Evolutionary conservation across 257 asterid genomes (phyloP).

Genomic region (Lycium barbarum): DNA sequence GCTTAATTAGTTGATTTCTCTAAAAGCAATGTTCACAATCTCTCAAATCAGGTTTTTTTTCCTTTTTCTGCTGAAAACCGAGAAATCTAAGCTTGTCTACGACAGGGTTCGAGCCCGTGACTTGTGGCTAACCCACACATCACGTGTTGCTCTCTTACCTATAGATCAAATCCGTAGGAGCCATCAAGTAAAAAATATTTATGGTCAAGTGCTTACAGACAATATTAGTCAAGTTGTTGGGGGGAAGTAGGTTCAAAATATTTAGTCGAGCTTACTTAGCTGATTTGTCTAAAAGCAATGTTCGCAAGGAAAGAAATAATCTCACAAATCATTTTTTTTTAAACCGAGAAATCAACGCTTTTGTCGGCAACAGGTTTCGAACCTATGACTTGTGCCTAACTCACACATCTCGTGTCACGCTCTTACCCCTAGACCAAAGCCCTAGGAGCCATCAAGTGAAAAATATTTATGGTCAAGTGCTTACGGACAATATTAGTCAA

Average conservation of each 20-base stretch:
- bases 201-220: neutral
- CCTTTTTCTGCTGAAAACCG: neutral
- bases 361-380: neutral
- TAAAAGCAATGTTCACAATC: neutral
- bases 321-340: neutral
- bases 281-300: neutral
- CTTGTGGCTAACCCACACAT: neutral
- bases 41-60: neutral
- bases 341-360: neutral
- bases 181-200: constrained; percentile 2
- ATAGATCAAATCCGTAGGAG: neutral
- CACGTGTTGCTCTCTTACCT: neutral
- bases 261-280: neutral
- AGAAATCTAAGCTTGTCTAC: neutral
- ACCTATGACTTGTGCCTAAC: neutral
- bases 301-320: neutral
- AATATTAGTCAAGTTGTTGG: neutral
- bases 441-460: neutral
- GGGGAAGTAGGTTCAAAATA: neutral
- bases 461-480: neutral
- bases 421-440: neutral
- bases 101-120: neutral
- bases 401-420: neutral
- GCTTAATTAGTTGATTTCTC: neutral
- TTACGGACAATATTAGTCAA: neutral